Base-by-base conservation (phyloP, 257 asterid species). In the Solanum pennellii region DNA sequence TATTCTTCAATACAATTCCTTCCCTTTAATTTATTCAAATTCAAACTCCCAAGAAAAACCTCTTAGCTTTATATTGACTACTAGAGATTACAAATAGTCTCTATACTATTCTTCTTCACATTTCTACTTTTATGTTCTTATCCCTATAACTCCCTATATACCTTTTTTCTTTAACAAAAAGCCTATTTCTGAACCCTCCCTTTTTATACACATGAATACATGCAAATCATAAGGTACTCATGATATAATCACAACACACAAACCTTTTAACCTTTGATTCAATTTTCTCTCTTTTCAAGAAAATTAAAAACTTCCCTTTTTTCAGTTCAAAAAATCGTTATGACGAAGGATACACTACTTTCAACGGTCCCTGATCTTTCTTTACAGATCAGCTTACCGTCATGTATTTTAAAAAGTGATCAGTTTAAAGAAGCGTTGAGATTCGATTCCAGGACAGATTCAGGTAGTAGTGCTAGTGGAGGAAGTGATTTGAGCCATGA, bases 401-500 rank as follows among this genome's bases (percentile, higher is more conserved):
- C 93, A 1, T 9, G 5, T 29, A 65, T 62, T 13, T 84, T 91
- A 15, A 66, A 27, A 83, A 72, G 15, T 75, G 88, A 83, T 45
- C 33, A 49, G 73, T 37, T 52, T 9, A 83, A 18, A 83, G 42
- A 82, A 49, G 86, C 23, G 5, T 87, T 90, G 71, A 87, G 89
- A 90, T 86, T 93, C 13, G 85, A 41, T 41, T 83, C 91, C 5
- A 75, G 72, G 1, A 84, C 92, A 11, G 94, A 94, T 83, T 92
- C 98, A 6, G 92, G 92, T n/a, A 93, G 96, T 88, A 92, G 98
- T 14, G 82, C 52, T 74, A 74, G 82, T 37, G 94, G 94, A 5
- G 84, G 84, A 44, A 95, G 98, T 89, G 98, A 92, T 88, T 87
- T 94, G 87, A 95, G 94, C 92, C 94, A 91, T n/a, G 97, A 93